These are phyloP conservation scores for Magnolia kwangsiensis DNA, from an alignment of 164 flowering plant species.

Conservation along the genomic window DNA sequence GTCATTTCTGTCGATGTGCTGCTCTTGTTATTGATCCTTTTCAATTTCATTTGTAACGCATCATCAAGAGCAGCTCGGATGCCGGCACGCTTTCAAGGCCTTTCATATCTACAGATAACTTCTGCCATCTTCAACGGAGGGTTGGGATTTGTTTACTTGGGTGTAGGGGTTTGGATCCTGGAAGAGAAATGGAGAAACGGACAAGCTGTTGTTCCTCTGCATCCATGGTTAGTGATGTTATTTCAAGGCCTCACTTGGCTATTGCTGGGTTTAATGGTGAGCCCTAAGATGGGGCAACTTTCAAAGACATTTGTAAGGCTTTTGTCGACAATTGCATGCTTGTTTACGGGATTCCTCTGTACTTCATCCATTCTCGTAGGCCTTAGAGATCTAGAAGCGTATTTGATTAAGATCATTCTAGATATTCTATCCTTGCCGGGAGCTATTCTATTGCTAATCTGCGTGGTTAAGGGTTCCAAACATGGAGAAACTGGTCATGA, in stretches of 20 bases:
- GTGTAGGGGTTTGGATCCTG: conserved; percentile 39
- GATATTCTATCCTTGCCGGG: conserved; percentile 54
- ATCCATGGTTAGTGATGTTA: conserved; percentile 40
- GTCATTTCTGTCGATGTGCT: conserved; percentile 36
- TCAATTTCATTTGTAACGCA: conserved; percentile 18
- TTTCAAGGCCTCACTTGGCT: conserved; percentile 57
- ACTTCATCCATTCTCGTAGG: conserved; percentile 30
- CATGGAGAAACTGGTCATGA: conserved; percentile 9
- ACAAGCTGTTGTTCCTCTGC: conserved; percentile 29
- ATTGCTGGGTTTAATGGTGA: conserved; percentile 25
- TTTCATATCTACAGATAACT: conserved; percentile 13
- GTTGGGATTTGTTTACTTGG: conserved; percentile 40
- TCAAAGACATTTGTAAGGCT: conserved; percentile 26
- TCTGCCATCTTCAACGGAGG: conserved; percentile 35
- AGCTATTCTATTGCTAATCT: conserved; percentile 39
- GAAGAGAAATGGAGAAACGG: conserved; percentile 16
- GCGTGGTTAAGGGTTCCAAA: conserved; percentile 20
- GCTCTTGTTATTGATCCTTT: conserved; percentile 30
- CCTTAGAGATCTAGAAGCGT: conserved; percentile 16
- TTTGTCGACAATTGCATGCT: conserved; percentile 30
- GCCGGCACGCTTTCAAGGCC: conserved; percentile 5
- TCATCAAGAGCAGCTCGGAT: conserved; percentile 8
- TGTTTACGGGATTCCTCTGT: conserved; percentile 38
- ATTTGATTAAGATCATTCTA: conserved; percentile 26
- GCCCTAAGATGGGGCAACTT: conserved; percentile 20